Base-by-base conservation (phyloP, 768 basidiomycete species). In the Mycena epipterygia region DNA sequence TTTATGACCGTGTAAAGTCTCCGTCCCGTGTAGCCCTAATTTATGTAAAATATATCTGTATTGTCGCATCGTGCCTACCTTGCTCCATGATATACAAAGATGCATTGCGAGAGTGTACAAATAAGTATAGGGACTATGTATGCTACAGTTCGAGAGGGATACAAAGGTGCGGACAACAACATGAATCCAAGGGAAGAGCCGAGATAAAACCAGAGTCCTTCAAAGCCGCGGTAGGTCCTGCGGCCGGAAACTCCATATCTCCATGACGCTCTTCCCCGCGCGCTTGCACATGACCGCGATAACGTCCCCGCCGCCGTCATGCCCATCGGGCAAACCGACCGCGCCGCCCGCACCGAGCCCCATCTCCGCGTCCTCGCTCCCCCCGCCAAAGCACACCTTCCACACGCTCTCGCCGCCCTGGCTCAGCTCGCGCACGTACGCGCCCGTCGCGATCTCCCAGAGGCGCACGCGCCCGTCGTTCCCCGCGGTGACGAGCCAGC, bases 401-500 rank as follows among this genome's bases (percentile, higher is more conserved):
- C 96, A 98, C 60, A 96, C 91, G 65, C 88, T 89, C 78, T 97
- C 95, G 68, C 91, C 92, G 27, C 87, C 88, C 67, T 92, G 91
- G 53, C 87, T 91, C 76, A 97, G 77, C 75, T 96, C 95, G 63
- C 96, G 84, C 72, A 97, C 89, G 77, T 89, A 84, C 55, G 81
- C 79, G 27, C 94, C 95, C 19, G 89, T 91, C 68, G 82, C 80
- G 13, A 85, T 88, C 79, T 90, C 93, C 81, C 87, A 96, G 76
- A 96, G 77, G 73, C 90, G 81, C 69, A 93, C 95, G 5, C 93
- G 86, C 9, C 96, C 95, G 73, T 96, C 95, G 74, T 94, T 95
- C 42, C 95, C 95, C 23, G 92, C 90, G 0, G 92, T 94, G 49
- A 97, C 90, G 70, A 97, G 88, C 82, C 93, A 95, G 49, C 90